Conservation (phyloP, 2,329 filamentous ascomycete genomes). For the Tolypocladium amazonense region DNA sequence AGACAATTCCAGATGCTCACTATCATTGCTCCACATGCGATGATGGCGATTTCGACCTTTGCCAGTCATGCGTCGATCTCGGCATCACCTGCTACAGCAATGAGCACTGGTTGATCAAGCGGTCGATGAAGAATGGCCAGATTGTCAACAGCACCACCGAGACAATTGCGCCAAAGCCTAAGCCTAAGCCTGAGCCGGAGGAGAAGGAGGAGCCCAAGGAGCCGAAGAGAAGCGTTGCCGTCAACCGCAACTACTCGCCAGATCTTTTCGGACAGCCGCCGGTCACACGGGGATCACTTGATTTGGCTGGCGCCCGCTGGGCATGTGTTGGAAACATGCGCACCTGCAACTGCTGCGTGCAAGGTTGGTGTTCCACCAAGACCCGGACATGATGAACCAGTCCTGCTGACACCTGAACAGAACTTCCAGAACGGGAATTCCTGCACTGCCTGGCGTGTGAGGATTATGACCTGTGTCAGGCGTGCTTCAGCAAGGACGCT, state of each 20-base stretch:
- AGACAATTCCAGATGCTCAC: conserved; percentile 67
- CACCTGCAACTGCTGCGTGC: conserved; percentile 59
- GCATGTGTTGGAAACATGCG: conserved; percentile 31
- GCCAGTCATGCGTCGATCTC: conserved; percentile 62
- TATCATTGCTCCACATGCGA: conserved; percentile 95
- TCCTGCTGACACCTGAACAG: conserved; percentile 20
- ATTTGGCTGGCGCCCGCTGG: conserved; percentile 10
- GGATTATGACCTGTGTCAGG: conserved; percentile 85
- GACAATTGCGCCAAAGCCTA: conserved; percentile 56
- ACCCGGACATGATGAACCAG: not conserved
- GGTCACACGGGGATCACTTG: conserved; percentile 6
- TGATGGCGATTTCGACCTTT: conserved; percentile 88
- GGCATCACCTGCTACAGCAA: conserved; percentile 70
- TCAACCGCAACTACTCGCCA: not conserved
- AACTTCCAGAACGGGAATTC: conserved; percentile 67
- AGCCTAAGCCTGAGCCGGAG: conserved; percentile 12
- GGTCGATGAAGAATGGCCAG: conserved; percentile 65
- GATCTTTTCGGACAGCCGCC: not conserved
- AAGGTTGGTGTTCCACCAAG: conserved; percentile 15
- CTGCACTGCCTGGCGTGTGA: conserved; percentile 77
- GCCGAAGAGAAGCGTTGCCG: not conserved
- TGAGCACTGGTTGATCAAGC: conserved; percentile 91
- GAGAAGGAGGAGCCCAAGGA: conserved; percentile 11
- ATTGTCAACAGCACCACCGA: conserved; percentile 82
- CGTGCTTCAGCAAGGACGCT: conserved; percentile 62